These are phyloP conservation scores for Polyporus arcularius DNA, from an alignment of 768 basidiomycete species.

Conservation along the genomic window DNA sequence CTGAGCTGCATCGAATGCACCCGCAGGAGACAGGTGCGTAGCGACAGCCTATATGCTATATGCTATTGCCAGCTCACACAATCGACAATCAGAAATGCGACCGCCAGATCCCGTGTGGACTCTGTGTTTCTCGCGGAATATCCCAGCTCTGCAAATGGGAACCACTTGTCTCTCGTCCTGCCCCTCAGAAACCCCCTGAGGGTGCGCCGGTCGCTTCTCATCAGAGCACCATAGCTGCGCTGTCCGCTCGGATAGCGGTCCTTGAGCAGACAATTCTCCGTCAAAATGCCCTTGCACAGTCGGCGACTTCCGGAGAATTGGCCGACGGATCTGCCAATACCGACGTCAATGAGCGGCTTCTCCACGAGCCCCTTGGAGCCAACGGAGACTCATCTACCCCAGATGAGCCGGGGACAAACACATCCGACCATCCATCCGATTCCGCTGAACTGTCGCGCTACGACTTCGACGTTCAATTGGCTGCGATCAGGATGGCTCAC, in stretches of 20 bases:
- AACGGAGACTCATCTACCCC: constrained; percentile 19
- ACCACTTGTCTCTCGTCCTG: constrained; percentile 28
- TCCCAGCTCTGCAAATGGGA: constrained; percentile 34
- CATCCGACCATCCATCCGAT: not conserved
- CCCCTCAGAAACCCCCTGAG: constrained; percentile 29
- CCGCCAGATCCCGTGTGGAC: constrained; percentile 30
- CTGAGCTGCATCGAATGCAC: constrained; percentile 60
- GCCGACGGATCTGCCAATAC: constrained; percentile 15
- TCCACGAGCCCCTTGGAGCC: no score
- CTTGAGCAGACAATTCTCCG: constrained; percentile 24
- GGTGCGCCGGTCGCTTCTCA: constrained; percentile 6
- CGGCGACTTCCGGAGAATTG: constrained; percentile 26
- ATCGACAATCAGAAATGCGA: constrained; percentile 48
- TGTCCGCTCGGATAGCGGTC: constrained; percentile 25
- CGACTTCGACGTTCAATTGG: constrained; percentile 39
- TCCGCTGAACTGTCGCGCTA: constrained; percentile 19
- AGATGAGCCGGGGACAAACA: not conserved
- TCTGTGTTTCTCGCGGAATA: constrained; percentile 32
- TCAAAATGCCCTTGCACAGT: constrained; percentile 2
- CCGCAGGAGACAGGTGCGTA: constrained; percentile 51
- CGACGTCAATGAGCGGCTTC: no score
- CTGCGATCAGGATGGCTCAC: constrained; percentile 43
- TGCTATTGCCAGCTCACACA: constrained; percentile 1
- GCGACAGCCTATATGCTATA: not conserved
- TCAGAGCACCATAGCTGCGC: constrained; percentile 23